Base-by-base conservation (phyloP, 768 basidiomycete genomes). In the Hericium coralloides region DNA sequence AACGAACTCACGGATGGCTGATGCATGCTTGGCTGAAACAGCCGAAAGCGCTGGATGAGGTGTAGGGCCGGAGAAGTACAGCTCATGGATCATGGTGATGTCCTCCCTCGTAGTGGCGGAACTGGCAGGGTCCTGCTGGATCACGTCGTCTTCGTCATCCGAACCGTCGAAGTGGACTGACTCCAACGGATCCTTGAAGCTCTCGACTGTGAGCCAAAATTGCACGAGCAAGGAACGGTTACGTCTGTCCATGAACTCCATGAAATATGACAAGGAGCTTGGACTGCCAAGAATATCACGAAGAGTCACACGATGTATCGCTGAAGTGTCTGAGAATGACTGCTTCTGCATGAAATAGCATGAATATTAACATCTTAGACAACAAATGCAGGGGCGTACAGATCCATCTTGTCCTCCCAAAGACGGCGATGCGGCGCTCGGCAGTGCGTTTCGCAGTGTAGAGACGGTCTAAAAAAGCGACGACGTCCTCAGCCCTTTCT, bases 181-280 rank as follows among this genome's bases (percentile, higher is more conserved):
- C 69, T 97, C 95, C 25, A 99, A 72, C 0, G 97, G 97, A 63
- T 95, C 92, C 73, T 98, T 98, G 79, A 98, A 95, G 57, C 92
- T 92, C 72, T 99, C 94, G 2, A 98, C 91, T 0, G 93, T 92
- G 1, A 98, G 76, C 95, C 95, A 98, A 71, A 98, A 99, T 61
- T 98, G 95, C 3, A 97, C 92, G 10, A 92, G 82, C 12, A 91
- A 66, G 12, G 94, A 89, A 31, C 88, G 83, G 58, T 84, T 79
- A 8, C 89, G 82, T 14, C 97, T 82, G 63, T 98, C 97, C 92
- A 98, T 95, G 64, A 92, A 97, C 73, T 99, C 97, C 86, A 98
- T 94, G 73, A 95, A 91, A 68, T 97, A 95, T 2, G 91, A 92
- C 2, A 98, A 79, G 0, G 93, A 92, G 38, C 84, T 87, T 0